Evolutionary conservation across 2,329 filamentous ascomycete species (phyloP), one percentile per base, ranked within the genome.

Genomic region (Xylariomycetidae sp.): DNA sequence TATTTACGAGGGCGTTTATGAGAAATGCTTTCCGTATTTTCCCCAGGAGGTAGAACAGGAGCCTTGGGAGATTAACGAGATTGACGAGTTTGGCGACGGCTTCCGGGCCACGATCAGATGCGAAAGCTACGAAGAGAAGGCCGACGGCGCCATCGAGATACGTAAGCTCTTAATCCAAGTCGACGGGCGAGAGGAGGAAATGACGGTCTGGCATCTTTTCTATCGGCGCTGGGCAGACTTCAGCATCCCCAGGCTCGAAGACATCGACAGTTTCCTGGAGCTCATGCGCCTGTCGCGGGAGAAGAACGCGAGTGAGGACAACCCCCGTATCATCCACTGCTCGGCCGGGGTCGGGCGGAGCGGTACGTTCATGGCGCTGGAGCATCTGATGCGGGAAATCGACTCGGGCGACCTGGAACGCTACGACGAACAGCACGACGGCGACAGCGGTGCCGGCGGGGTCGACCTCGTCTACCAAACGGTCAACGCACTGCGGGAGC

Each of bases 291-390:
- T 88, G 3, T 86, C 83, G 2, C 70, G 74, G 15, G 65, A 74
- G 42, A 75, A 73, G 55, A 74, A 73, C 22, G 62, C 65, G 2
- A 63, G 64, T 6, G 64, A 67, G 6, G 59, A 69, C 15, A 88
- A 85, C 50, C 86, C 90, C 4, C 81, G 90, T 35, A 81, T 97
- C 38, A 75, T 88, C 9, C 85, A 89, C 60, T 89, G 85, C 66
- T 94, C 87, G 54, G 92, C 92, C 6, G 92, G 92, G 25, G 90
- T 98, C 11, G 92, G 92, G 10, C 80, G 92, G 35, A 94, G 86
- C 6, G 92, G 92, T 20, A 97, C 92, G 0, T 98, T 97, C 56
- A 95, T 98, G 51, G 85, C 88, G 2, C 74, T 98, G n/a, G 92
- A 97, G 61, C 88, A 94, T 59, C 75, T 98, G 16, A 72, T 94